phyloP scores from a whole-genome alignment of 108 stramenopile species.

The Pseudonitzschia multiseries region DNA sequence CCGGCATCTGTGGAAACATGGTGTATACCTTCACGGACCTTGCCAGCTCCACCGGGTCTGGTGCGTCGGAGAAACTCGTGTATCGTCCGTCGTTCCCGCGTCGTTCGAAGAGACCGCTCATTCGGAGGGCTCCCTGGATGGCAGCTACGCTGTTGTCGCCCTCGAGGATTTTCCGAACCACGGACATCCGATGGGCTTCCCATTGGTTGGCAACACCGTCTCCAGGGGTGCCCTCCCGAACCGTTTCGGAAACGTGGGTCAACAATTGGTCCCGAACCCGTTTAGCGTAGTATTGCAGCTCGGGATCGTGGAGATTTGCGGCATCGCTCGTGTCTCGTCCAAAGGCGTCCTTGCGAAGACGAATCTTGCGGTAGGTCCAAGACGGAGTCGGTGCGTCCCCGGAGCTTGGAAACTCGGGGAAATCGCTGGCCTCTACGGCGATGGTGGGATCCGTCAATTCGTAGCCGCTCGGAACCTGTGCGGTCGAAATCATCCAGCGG shows the following conservation, averaged over 20 bases:
- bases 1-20: slow-evolving; percentile 48
- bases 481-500: slow-evolving; percentile 31
- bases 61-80: slow-evolving; percentile 11
- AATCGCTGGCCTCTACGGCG: slow-evolving; percentile 25
- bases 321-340: neutral
- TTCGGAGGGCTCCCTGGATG: slow-evolving; percentile 41
- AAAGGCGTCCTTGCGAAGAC: slow-evolving; percentile 11
- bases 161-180: slow-evolving; percentile 28
- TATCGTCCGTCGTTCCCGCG: slow-evolving; percentile 1
- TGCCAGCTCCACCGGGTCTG: slow-evolving; percentile 12
- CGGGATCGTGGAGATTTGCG: neutral
- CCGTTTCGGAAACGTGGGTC: neutral
- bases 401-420: slow-evolving; percentile 39
- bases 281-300: neutral
- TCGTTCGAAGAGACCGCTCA: slow-evolving; percentile 37
- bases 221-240: neutral
- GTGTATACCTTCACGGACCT: slow-evolving; percentile 31
- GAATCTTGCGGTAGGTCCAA: slow-evolving; percentile 2
- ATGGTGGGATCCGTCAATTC: slow-evolving; percentile 12
- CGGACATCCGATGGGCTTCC: neutral
- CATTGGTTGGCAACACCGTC: neutral
- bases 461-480: slow-evolving; percentile 25
- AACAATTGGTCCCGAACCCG: neutral
- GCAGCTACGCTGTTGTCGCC: slow-evolving; percentile 32
- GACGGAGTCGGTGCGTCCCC: neutral